phyloP scores from a whole-genome alignment of 1,284 basidiomycete genomes.

The Cutaneotrichosporon cavernicola region DNA sequence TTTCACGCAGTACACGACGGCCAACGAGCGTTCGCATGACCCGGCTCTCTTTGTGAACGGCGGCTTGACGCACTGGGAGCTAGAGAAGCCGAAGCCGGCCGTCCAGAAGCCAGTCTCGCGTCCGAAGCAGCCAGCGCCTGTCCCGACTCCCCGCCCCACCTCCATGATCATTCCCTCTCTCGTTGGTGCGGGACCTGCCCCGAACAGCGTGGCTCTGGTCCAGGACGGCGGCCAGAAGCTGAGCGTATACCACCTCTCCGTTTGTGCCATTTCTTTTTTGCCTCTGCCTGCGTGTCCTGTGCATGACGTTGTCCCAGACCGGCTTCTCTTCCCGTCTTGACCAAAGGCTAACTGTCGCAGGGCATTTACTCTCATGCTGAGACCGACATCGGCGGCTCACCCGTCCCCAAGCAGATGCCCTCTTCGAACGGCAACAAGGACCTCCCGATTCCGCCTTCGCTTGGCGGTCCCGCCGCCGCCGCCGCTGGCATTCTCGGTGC shows the following conservation, averaged over 20 bases:
- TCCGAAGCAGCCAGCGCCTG: background rate
- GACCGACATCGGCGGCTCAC: slow-evolving; percentile 25
- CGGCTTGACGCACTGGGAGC: slow-evolving; percentile 42
- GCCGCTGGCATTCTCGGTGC: slow-evolving; percentile 16
- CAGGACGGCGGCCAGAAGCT: background rate
- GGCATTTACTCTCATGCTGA: slow-evolving; percentile 42
- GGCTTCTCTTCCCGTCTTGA: background rate
- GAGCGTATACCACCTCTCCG: slow-evolving; percentile 4
- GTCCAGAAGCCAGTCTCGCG: background rate
- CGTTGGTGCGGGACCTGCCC: background rate
- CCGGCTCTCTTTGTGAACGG: slow-evolving; percentile 39
- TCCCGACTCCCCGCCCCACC: background rate
- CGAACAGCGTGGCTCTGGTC: background rate
- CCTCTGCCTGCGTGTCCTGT: slow-evolving; percentile 21
- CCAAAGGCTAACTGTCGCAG: slow-evolving; percentile 28
- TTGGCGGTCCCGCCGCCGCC: slow-evolving; percentile 10
- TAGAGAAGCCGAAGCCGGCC: slow-evolving; percentile 7
- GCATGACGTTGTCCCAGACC: slow-evolving; percentile 27
- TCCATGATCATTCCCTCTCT: background rate
- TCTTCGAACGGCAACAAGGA: slow-evolving; percentile 16
- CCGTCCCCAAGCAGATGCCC: slow-evolving; percentile 20
- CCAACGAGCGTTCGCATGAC: slow-evolving; percentile 36
- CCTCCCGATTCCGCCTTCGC: slow-evolving; percentile 13
- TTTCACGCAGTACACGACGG: slow-evolving; percentile 14
- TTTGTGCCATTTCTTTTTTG: slow-evolving; percentile 17